Evolutionary conservation across 176 grass and related monocot species (phyloP).

Genomic region (Coix lacrymajobi): DNA sequence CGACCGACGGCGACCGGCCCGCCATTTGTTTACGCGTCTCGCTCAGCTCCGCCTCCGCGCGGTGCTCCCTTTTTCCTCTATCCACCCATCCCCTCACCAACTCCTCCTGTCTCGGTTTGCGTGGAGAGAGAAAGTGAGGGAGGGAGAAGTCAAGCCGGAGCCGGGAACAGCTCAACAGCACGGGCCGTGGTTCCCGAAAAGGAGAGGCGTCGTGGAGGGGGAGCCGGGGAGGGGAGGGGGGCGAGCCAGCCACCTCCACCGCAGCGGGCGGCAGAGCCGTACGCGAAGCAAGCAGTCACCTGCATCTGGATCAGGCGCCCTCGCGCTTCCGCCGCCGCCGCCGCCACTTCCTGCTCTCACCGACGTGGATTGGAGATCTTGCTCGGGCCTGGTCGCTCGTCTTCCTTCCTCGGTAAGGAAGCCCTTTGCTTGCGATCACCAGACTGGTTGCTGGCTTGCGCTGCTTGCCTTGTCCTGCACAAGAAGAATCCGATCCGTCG

Average conservation of each 20-base stretch:
- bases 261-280: neutral
- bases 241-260: neutral
- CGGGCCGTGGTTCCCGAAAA: neutral
- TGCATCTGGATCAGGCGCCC: conserved; percentile 25
- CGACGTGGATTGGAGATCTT: neutral
- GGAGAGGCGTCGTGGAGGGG: neutral
- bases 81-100: conserved; percentile 36
- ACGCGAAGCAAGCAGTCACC: neutral
- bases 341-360: neutral
- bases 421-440: neutral
- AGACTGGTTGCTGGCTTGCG: neutral
- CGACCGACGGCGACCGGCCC: conserved; percentile 18
- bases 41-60: neutral
- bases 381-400: neutral
- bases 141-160: neutral
- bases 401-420: conserved; percentile 8
- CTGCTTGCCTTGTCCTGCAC: neutral
- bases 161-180: conserved; percentile 12
- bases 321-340: neutral
- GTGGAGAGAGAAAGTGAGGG: neutral
- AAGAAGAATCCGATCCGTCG: conserved; percentile 4
- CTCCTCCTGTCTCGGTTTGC: conserved; percentile 34
- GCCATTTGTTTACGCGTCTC: conserved; percentile 33
- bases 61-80: conserved; percentile 14
- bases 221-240: neutral